These are phyloP conservation scores for Fraxinus xanthoxyloides DNA, from an alignment of 305 asterid genomes.

Conservation along the genomic window DNA sequence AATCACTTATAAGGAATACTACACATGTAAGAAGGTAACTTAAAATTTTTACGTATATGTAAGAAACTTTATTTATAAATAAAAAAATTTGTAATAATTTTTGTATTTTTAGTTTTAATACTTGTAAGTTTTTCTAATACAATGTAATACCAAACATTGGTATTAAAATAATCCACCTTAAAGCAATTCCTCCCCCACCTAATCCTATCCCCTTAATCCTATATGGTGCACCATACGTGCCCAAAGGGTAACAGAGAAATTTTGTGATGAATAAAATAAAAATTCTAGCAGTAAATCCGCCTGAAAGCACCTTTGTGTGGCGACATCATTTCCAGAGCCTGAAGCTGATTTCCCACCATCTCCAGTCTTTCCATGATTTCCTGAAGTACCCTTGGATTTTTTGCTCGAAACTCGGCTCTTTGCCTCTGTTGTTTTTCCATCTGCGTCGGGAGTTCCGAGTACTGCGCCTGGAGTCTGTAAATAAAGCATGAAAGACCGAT, in stretches of 20 bases:
- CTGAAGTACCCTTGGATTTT: conserved; percentile 52
- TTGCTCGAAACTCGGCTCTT: conserved; percentile 54
- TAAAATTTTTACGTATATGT: background rate
- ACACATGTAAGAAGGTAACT: background rate
- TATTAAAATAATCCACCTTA: background rate
- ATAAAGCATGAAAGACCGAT: conserved; percentile 1
- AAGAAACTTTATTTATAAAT: background rate
- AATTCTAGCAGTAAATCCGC: conserved; percentile 11
- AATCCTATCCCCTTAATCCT: background rate
- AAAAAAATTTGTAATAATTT: too few species aligned
- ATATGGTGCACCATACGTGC: background rate
- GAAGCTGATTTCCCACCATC: conserved; percentile 73
- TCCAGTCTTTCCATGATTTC: conserved; percentile 47
- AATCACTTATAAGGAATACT: background rate
- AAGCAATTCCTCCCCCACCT: background rate
- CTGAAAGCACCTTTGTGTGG: conserved; percentile 67
- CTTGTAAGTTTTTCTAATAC: background rate
- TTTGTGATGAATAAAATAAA: background rate
- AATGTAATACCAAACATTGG: background rate
- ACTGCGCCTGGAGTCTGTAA: conserved; percentile 45
- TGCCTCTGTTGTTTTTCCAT: conserved; percentile 59
- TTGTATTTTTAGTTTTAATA: background rate
- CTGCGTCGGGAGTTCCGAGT: conserved; percentile 55
- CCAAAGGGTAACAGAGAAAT: background rate
- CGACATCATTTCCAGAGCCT: conserved; percentile 88